Percentiles rank a stretch among this genome's conserved stretches.
Evolutionary conservation across 495 filamentous ascomycete genomes (phyloP).

Genomic region (Aspergillus bertholletiae): DNA sequence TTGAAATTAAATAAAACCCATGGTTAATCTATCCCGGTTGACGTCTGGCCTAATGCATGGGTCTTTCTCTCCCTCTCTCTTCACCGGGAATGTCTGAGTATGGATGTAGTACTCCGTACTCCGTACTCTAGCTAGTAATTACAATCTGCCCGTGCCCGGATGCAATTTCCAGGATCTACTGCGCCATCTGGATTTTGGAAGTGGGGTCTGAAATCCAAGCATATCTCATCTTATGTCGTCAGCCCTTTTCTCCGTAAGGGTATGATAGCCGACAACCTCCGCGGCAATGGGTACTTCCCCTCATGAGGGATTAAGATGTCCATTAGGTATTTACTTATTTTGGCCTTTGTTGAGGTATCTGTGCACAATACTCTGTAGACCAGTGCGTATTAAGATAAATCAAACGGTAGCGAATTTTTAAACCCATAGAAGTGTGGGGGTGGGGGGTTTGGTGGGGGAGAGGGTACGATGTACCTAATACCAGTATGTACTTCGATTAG

Average conservation of each 20-base stretch:
- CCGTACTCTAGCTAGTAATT: too few relatives aligned
- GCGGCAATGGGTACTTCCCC: background rate
- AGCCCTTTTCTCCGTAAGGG: background rate
- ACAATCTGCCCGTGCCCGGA: background rate
- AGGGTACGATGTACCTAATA: too few relatives aligned
- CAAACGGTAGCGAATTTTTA: too few relatives aligned
- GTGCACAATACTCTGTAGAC: too few relatives aligned
- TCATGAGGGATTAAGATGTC: background rate
- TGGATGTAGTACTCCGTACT: background rate
- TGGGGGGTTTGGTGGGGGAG: background rate
- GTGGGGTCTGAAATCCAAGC: background rate
- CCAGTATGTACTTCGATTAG: background rate
- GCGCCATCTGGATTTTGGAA: background rate
- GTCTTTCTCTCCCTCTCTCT: background rate
- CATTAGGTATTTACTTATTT: too few relatives aligned
- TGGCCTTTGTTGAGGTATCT: too few relatives aligned
- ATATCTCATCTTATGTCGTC: background rate
- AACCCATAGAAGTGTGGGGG: background rate
- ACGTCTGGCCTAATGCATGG: background rate
- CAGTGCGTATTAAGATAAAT: too few relatives aligned
- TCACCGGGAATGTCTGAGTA: background rate
- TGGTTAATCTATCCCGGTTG: too few relatives aligned
- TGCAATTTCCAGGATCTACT: background rate
- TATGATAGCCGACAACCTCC: background rate
- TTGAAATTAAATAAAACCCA: too few relatives aligned